These are phyloP conservation scores for Alnus rubra DNA, from an alignment of 306 rosid species.

Conservation along the genomic window DNA sequence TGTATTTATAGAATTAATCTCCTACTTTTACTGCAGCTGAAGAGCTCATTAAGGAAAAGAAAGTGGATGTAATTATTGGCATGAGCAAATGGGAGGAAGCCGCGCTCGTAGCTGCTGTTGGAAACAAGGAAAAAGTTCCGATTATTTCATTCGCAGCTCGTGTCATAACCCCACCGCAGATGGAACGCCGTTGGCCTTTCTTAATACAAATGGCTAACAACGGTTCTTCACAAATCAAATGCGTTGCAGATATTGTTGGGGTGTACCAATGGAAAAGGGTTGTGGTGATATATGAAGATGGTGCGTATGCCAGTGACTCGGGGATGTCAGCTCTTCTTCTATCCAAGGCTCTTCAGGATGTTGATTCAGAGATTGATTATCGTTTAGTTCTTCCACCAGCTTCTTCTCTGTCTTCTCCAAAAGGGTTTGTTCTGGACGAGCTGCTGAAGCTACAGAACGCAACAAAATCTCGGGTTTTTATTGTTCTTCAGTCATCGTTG, in stretches of 20 bases:
- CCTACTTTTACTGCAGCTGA: slow-evolving; percentile 39
- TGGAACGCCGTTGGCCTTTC: slow-evolving; percentile 55
- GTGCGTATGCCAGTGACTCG: slow-evolving; percentile 41
- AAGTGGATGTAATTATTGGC: slow-evolving; percentile 46
- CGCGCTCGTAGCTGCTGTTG: slow-evolving; percentile 54
- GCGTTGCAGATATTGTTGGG: slow-evolving; percentile 49
- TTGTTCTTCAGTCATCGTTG: too few species aligned
- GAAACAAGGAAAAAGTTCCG: slow-evolving; percentile 42
- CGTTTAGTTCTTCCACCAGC: slow-evolving; percentile 52
- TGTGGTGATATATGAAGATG: slow-evolving; percentile 51
- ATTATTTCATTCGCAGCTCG: slow-evolving; percentile 53
- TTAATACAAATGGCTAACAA: slow-evolving; percentile 50
- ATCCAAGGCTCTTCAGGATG: slow-evolving; percentile 54
- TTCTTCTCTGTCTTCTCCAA: slow-evolving; percentile 36
- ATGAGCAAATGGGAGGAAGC: slow-evolving; percentile 62
- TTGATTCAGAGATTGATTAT: slow-evolving; percentile 51
- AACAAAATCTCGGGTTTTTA: too few species aligned
- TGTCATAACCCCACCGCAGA: slow-evolving; percentile 24
- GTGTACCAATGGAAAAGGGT: slow-evolving; percentile 37
- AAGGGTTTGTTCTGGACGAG: too few species aligned
- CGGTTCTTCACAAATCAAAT: slow-evolving; percentile 36
- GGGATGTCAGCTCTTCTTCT: slow-evolving; percentile 48
- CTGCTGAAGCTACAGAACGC: too few species aligned
- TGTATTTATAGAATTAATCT: not conserved
- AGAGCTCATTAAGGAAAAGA: slow-evolving; percentile 37